These are phyloP conservation scores for Tulasnella sp. DNA, from an alignment of 768 basidiomycete species.

Conservation along the genomic window DNA sequence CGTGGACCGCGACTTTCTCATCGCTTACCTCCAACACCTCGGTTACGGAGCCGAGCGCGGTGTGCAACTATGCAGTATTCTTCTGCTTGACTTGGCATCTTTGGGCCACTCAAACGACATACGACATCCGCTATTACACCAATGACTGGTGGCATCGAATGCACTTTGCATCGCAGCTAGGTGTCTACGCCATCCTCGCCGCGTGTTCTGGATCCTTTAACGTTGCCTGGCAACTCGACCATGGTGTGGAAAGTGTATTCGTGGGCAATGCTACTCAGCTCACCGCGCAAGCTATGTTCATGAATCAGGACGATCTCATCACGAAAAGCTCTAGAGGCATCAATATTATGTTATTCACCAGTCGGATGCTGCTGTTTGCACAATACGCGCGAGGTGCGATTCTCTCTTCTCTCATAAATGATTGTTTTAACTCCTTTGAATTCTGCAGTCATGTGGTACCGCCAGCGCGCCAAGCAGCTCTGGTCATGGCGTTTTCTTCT, in stretches of 20 bases:
- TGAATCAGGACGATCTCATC: background rate
- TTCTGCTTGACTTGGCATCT: background rate
- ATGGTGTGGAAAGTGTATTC: background rate
- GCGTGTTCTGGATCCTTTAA: background rate
- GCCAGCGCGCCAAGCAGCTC: background rate
- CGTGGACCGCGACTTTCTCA: background rate
- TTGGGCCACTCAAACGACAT: background rate
- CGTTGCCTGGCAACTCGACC: background rate
- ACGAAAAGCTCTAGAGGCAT: background rate
- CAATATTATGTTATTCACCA: background rate
- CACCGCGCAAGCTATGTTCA: background rate
- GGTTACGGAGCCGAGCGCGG: background rate
- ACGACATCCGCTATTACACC: conserved; percentile 12
- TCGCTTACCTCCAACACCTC: background rate
- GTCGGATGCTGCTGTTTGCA: background rate
- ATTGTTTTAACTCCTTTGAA: background rate
- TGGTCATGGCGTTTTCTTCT: background rate
- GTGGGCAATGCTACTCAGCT: background rate
- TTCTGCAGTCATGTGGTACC: background rate
- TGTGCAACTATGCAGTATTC: background rate
- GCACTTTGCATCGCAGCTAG: background rate
- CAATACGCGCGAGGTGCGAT: background rate
- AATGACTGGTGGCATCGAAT: conserved; percentile 10
- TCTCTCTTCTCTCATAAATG: background rate
- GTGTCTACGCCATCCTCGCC: background rate